Evolutionary conservation across 2,329 filamentous ascomycete species (phyloP).

Genomic region (Dothideomycetes sp.): DNA sequence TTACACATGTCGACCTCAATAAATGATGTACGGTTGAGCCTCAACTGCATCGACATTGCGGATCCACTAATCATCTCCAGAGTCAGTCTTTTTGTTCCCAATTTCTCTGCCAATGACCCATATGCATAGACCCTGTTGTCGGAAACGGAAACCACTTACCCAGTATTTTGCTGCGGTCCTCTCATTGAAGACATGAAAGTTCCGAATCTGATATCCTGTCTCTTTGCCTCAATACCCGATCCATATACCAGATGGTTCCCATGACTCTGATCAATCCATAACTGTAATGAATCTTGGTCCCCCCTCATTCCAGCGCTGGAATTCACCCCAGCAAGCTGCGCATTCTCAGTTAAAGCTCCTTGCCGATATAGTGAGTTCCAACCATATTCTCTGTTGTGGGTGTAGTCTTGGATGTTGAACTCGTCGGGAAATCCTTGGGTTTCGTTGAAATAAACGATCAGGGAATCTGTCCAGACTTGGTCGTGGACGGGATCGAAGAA

Average conservation of each 20-base stretch:
- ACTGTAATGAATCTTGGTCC: neutral
- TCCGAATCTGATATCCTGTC: slow-evolving; percentile 41
- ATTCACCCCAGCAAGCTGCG: slow-evolving; percentile 28
- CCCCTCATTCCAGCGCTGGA: neutral
- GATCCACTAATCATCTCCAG: slow-evolving; percentile 25
- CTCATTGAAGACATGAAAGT: slow-evolving; percentile 37
- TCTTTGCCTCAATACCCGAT: slow-evolving; percentile 32
- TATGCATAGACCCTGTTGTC: too few relatives aligned
- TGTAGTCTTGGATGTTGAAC: slow-evolving; percentile 34
- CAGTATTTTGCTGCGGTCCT: slow-evolving; percentile 4
- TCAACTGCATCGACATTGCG: slow-evolving; percentile 38
- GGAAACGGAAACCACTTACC: neutral
- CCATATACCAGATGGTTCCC: slow-evolving; percentile 36
- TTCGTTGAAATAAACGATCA: slow-evolving; percentile 45
- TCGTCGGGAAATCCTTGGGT: slow-evolving; percentile 27
- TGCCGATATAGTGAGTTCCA: slow-evolving; percentile 39
- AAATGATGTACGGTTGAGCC: slow-evolving; percentile 37
- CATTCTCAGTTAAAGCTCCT: slow-evolving; percentile 33
- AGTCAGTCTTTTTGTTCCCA: too few relatives aligned
- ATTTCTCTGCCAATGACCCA: too few relatives aligned
- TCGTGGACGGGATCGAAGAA: slow-evolving; percentile 34
- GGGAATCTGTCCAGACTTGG: slow-evolving; percentile 38
- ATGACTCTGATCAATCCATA: slow-evolving; percentile 2
- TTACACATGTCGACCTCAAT: slow-evolving; percentile 39
- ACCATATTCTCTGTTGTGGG: slow-evolving; percentile 37